phyloP scores from a whole-genome alignment of 768 basidiomycete genomes.

The Tubosaeta sp. region DNA sequence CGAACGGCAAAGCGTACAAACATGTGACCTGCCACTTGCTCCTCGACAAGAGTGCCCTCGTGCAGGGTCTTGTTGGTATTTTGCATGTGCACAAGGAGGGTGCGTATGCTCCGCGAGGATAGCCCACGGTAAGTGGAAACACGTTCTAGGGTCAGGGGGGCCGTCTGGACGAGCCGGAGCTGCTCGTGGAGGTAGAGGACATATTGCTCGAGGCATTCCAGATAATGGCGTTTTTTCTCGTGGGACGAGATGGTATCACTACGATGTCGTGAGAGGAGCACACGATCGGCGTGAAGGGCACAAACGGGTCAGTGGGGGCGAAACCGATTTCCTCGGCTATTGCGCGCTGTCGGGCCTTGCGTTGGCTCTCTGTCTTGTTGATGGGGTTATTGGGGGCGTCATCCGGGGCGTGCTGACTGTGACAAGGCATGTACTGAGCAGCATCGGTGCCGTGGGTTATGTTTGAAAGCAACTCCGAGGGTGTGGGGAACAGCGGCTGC shows the following conservation, averaged over 20 bases:
- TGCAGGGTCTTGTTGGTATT: constrained; percentile 49
- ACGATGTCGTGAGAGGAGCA: neutral
- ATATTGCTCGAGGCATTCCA: constrained; percentile 71
- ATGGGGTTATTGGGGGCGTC: neutral
- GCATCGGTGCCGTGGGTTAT: constrained; percentile 18
- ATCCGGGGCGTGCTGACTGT: constrained; percentile 10
- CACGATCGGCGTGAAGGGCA: neutral
- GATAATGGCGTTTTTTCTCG: constrained; percentile 71
- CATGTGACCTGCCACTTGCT: constrained; percentile 44
- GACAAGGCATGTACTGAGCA: constrained; percentile 5
- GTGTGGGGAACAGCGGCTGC: constrained; percentile 56
- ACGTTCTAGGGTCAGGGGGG: constrained; percentile 47
- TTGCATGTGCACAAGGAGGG: constrained; percentile 69
- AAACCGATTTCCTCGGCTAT: constrained; percentile 56
- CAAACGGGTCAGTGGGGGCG: constrained; percentile 59
- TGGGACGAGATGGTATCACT: constrained; percentile 76
- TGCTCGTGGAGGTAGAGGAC: constrained; percentile 63
- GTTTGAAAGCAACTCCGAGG: constrained; percentile 56
- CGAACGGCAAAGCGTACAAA: neutral
- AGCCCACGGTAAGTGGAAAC: constrained; percentile 51
- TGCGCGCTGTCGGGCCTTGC: constrained; percentile 55
- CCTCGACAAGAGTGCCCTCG: constrained; percentile 47
- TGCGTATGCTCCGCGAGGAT: constrained; percentile 62
- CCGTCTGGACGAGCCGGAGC: constrained; percentile 44
- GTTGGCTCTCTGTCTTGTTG: constrained; percentile 43